These are phyloP conservation scores for Botryosphaeria dothidea DNA, from an alignment of 2,329 filamentous ascomycete genomes.

Conservation along the genomic window DNA sequence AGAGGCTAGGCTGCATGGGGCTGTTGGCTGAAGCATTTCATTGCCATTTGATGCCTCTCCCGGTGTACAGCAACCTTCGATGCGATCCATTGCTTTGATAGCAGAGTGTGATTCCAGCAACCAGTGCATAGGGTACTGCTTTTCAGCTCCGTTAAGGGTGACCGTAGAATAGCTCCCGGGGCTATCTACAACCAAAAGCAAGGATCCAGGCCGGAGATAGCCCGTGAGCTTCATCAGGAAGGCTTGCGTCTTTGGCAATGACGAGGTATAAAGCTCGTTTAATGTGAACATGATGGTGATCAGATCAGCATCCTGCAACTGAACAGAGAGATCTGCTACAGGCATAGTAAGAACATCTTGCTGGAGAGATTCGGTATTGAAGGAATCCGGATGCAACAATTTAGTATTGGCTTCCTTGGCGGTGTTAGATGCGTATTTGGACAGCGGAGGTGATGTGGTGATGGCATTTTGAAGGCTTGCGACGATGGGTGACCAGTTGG, in stretches of 20 bases:
- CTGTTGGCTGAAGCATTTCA: no score
- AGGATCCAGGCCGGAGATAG: slow-evolving; percentile 56
- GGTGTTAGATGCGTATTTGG: slow-evolving; percentile 50
- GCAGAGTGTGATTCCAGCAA: slow-evolving; percentile 79
- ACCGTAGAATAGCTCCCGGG: slow-evolving; percentile 91
- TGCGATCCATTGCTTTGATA: no score
- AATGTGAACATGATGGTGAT: slow-evolving; percentile 90
- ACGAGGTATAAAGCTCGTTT: slow-evolving; percentile 87
- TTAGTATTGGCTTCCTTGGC: slow-evolving; percentile 43
- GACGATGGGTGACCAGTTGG: slow-evolving; percentile 70
- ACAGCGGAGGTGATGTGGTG: slow-evolving; percentile 49
- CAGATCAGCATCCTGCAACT: slow-evolving; percentile 45
- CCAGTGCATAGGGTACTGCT: slow-evolving; percentile 92
- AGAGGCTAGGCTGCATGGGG: no score
- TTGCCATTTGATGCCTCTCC: no score
- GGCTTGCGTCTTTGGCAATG: slow-evolving; percentile 71
- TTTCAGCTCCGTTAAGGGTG: slow-evolving; percentile 55
- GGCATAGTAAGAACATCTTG: slow-evolving; percentile 52
- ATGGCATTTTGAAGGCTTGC: slow-evolving; percentile 59
- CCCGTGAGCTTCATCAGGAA: slow-evolving; percentile 72
- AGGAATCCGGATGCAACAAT: slow-evolving; percentile 40
- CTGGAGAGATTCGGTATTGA: slow-evolving; percentile 39
- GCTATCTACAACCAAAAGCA: slow-evolving; percentile 86
- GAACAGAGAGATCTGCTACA: slow-evolving; percentile 34
- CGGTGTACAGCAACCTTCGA: no score